phyloP scores from a whole-genome alignment of 306 rosid species.

The Lupinus albus region DNA sequence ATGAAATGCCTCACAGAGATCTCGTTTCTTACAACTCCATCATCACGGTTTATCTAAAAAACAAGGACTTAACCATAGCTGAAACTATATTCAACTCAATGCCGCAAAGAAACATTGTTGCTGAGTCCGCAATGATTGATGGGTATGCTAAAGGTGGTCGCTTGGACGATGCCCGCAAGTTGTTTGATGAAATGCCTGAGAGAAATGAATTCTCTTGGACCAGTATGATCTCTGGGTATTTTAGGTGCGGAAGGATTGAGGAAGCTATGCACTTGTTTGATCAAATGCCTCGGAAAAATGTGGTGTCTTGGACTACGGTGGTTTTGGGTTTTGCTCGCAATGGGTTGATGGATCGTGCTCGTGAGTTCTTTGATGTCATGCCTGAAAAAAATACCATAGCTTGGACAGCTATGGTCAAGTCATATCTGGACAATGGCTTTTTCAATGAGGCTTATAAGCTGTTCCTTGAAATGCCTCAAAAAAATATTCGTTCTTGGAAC shows the following conservation, averaged over 20 bases:
- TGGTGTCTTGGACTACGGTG: slow-evolving; percentile 48
- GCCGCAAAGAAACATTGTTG: slow-evolving; percentile 27
- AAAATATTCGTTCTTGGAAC: slow-evolving; percentile 55
- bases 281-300: slow-evolving; percentile 53
- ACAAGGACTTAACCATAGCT: slow-evolving; percentile 39
- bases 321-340: slow-evolving; percentile 51
- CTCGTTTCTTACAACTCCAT: slow-evolving; percentile 44
- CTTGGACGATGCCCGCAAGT: slow-evolving; percentile 43
- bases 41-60: slow-evolving; percentile 41
- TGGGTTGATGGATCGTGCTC: slow-evolving; percentile 43
- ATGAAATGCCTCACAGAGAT: slow-evolving; percentile 45
- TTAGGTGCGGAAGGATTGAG: slow-evolving; percentile 43
- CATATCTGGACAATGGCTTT: slow-evolving; percentile 49
- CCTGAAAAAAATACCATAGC: slow-evolving; percentile 52
- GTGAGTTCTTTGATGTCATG: slow-evolving; percentile 46
- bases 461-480: slow-evolving; percentile 49
- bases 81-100: slow-evolving; percentile 42
- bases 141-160: slow-evolving; percentile 52
- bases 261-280: slow-evolving; percentile 47
- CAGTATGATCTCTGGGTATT: slow-evolving; percentile 55
- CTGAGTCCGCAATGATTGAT: slow-evolving; percentile 53
- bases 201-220: slow-evolving; percentile 57
- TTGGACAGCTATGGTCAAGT: slow-evolving; percentile 57
- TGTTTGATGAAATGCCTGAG: slow-evolving; percentile 48
- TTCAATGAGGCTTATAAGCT: slow-evolving; percentile 47